Base-by-base conservation (phyloP, 2,329 filamentous ascomycete genomes). In the Verticillium nonalfalfae region DNA sequence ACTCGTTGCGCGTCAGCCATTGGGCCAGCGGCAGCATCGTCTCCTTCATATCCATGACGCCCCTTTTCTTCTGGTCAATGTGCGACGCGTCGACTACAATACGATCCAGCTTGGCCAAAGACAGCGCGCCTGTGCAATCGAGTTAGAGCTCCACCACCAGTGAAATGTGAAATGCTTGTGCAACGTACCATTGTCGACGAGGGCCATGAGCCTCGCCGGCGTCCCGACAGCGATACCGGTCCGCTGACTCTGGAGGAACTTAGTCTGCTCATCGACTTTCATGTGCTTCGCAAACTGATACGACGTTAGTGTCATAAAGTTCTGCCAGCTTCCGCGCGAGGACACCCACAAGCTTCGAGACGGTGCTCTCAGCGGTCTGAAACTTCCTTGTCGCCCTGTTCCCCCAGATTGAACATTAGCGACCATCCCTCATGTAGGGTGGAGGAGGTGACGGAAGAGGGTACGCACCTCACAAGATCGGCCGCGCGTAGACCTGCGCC, bases 31-130 rank as follows among this genome's bases (percentile, higher is more conserved):
- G 91, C 69, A 93, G 81, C 78, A 93, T 89, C 0, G 91, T 91
- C 64, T 99, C 95, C 74, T 90, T 92, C 91, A 98, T 97, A 71
- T 98, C 95, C 74, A 97, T 86, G 65, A 99, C 86, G 0, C 93
- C 92, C 56, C 93, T 84, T 80, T 96, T 96, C 82, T 99, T 99
- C 75, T 90, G 86, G 75, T 99, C 94, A 66, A 97, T 90, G 71
- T 97, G 89, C 7, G 93, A 97, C 14, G 91, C 92, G 75, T 99
- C 95, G 36, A 98, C 84, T 9, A 98, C 85, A 38, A 99, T 84
- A 56, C 91, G 85, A 76, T 92, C 86, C 60, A 98, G 74, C 62
- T 89, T 84, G 38, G 85, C 82, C 36, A 90, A 75, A 33, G 87
- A 90, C 55, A 98, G 76, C 2, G 89, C 87, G 39, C 89, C 89